Conservation (phyloP, 495 filamentous ascomycete genomes). For the Echria macrotheca region DNA sequence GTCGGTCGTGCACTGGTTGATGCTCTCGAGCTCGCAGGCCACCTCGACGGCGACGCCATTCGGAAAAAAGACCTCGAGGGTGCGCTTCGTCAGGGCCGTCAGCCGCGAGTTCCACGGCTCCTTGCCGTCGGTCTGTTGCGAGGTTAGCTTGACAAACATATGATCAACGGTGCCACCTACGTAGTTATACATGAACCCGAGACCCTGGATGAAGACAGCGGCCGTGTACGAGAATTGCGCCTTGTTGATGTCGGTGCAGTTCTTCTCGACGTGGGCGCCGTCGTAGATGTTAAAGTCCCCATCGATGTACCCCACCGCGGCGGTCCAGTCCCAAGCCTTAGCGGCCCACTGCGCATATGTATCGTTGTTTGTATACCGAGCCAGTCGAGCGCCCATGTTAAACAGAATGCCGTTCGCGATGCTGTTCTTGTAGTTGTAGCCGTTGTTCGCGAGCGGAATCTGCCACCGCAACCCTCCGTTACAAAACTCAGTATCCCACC, state of each 20-base stretch:
- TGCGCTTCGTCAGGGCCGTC: constrained; percentile 48
- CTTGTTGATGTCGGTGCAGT: constrained; percentile 50
- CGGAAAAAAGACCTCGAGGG: constrained; percentile 53
- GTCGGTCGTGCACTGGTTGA: constrained; percentile 55
- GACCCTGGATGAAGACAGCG: constrained; percentile 59
- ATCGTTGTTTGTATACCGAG: constrained; percentile 59
- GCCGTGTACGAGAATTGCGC: constrained; percentile 63
- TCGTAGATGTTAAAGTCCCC: constrained; percentile 58
- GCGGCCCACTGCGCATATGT: constrained; percentile 66
- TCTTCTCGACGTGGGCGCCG: constrained; percentile 49
- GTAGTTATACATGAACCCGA: constrained; percentile 63
- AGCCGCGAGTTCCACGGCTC: constrained; percentile 54
- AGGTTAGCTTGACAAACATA: background rate
- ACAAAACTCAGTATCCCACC: constrained; percentile 58
- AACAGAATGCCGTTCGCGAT: constrained; percentile 69
- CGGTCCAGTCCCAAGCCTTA: constrained; percentile 59
- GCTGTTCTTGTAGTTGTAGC: constrained; percentile 74
- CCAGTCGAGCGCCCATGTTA: constrained; percentile 64
- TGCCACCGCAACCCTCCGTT: constrained; percentile 71
- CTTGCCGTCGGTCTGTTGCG: constrained; percentile 34
- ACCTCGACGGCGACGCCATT: constrained; percentile 48
- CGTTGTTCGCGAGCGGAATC: constrained; percentile 62
- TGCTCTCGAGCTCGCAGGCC: constrained; percentile 53
- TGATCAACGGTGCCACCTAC: constrained; percentile 32
- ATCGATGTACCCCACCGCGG: constrained; percentile 51